These are phyloP conservation scores for Trichoderma sp. DNA, from an alignment of 2,329 filamentous ascomycete species.

Conservation along the genomic window DNA sequence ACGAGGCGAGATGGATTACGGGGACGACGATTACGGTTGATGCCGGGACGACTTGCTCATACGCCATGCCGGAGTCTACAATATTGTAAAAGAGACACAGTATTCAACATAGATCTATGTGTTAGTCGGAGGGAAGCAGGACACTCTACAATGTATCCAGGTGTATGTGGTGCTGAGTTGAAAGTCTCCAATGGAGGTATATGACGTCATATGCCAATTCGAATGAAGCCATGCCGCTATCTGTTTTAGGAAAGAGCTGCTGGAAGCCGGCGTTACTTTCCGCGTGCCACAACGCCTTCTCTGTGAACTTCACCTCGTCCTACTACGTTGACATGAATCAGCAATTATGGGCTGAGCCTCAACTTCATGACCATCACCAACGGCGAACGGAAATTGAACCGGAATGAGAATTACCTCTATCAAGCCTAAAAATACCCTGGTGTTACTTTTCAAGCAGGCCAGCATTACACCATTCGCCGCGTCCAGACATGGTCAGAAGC, in stretches of 20 bases:
- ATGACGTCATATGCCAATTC: background rate
- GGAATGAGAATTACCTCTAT: background rate
- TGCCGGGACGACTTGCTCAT: constrained; percentile 36
- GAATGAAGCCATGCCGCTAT: background rate
- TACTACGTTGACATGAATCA: too few species aligned
- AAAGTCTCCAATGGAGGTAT: background rate
- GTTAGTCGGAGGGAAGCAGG: too few species aligned
- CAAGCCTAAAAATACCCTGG: too few species aligned
- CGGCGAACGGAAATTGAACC: too few species aligned
- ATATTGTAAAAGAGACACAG: background rate
- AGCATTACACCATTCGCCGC: background rate
- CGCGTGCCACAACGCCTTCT: background rate
- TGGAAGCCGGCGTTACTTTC: background rate
- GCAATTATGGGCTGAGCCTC: too few species aligned
- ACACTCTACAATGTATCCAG: too few species aligned
- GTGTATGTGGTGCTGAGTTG: background rate
- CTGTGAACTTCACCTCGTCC: background rate
- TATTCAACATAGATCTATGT: background rate
- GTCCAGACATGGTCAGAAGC: too few species aligned
- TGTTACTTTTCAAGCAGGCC: background rate
- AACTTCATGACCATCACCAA: too few species aligned
- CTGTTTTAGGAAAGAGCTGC: background rate
- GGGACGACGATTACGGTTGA: constrained; percentile 41
- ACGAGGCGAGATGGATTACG: constrained; percentile 44
- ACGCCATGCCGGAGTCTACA: background rate